These are phyloP conservation scores for Suillus subalutaceus DNA, from an alignment of 768 basidiomycete species.

Conservation along the genomic window DNA sequence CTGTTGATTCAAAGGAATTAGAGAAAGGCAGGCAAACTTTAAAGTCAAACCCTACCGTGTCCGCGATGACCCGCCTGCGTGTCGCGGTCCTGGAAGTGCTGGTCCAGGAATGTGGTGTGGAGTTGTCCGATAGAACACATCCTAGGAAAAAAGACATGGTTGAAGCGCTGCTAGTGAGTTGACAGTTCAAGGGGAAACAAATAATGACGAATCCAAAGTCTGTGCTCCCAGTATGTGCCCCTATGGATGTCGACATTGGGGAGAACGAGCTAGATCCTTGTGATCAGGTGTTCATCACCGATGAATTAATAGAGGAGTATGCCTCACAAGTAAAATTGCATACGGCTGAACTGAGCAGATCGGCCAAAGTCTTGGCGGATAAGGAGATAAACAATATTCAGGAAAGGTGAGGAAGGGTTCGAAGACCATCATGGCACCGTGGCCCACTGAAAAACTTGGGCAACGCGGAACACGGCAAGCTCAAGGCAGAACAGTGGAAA, in stretches of 20 bases:
- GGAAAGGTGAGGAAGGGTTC: not conserved
- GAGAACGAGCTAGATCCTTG: not conserved
- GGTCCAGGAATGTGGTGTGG: not conserved
- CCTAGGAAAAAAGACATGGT: conserved; percentile 6
- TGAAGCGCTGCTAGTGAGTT: not conserved
- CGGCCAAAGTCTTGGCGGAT: not conserved
- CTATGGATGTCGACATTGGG: not conserved
- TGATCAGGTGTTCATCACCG: not conserved
- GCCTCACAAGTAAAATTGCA: not conserved
- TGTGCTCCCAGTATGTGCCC: not conserved
- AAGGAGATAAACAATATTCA: conserved; percentile 3
- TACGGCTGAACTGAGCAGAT: not conserved
- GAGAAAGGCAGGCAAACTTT: not conserved
- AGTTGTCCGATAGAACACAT: not conserved
- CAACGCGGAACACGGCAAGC: conserved; percentile 33
- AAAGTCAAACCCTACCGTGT: not conserved
- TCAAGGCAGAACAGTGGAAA: conserved; percentile 39
- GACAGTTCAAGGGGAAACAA: not conserved
- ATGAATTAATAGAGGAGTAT: conserved; percentile 1
- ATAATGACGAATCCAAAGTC: not conserved
- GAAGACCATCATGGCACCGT: conserved; percentile 26
- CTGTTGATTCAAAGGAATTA: conserved; percentile 3
- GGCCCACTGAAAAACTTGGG: conserved; percentile 24
- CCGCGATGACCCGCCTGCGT: not conserved
- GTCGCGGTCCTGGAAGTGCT: not conserved